Evolutionary conservation across 208 protist genomes (phyloP).

Genomic region (Crithidia acanthocephali): DNA sequence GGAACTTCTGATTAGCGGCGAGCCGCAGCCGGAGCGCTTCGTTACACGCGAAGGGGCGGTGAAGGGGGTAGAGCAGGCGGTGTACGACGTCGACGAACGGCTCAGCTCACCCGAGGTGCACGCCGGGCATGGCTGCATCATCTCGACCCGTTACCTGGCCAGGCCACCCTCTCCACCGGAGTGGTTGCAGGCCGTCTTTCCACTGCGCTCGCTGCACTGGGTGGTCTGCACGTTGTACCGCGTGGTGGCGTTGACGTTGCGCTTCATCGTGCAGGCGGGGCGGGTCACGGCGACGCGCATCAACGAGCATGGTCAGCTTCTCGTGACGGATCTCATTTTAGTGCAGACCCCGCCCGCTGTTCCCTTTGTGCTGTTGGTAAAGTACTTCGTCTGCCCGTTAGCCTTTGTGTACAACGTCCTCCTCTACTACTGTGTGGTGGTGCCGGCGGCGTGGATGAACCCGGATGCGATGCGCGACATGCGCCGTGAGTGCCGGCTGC

Average conservation of each 20-base stretch:
- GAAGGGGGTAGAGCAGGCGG: conserved; percentile 14
- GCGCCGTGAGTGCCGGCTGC: conserved; percentile 40
- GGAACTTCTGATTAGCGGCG: conserved; percentile 43
- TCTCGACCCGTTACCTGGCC: conserved; percentile 41
- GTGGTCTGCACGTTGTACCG: conserved; percentile 65
- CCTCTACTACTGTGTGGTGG: conserved; percentile 75
- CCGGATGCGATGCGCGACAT: conserved; percentile 63
- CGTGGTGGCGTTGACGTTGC: conserved; percentile 32
- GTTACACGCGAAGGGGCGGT: conserved; percentile 15
- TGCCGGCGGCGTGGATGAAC: conserved; percentile 74
- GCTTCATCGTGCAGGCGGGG: conserved; percentile 56
- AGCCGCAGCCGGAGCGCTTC: conserved; percentile 38
- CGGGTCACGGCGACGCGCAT: conserved; percentile 61
- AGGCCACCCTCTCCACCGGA: conserved; percentile 46
- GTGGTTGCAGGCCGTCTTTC: conserved; percentile 67
- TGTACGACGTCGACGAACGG: conserved; percentile 24
- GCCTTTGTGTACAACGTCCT: conserved; percentile 60
- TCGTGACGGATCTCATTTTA: conserved; percentile 70
- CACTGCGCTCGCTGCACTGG: conserved; percentile 58
- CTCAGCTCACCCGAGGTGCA: conserved; percentile 23
- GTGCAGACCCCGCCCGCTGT: conserved; percentile 86
- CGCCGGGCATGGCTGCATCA: conserved; percentile 30
- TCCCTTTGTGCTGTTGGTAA: conserved; percentile 78
- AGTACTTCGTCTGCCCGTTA: conserved; percentile 69
- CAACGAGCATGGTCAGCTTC: conserved; percentile 72